Evolutionary conservation across 2,329 filamentous ascomycete species (phyloP).

Genomic region (Fusarium subtropicale): DNA sequence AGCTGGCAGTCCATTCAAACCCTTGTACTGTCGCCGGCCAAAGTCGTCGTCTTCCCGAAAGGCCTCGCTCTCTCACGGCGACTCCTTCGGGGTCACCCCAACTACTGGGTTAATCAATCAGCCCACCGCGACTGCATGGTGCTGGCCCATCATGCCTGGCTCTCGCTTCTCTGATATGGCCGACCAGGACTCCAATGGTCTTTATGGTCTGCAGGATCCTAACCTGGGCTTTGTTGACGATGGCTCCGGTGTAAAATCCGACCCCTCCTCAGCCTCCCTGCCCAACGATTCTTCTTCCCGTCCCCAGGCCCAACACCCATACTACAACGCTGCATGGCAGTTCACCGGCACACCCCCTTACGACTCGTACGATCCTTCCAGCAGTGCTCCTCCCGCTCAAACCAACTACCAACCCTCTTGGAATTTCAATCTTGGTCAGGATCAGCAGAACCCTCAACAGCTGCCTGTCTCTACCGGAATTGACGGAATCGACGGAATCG

Average conservation of each 20-base stretch:
- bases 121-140: constrained; percentile 49
- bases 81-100: constrained; percentile 40
- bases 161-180: constrained; percentile 52
- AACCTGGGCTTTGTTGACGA: constrained; percentile 55
- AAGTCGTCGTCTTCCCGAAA: constrained; percentile 39
- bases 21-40: constrained; percentile 33
- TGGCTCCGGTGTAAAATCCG: constrained; percentile 49
- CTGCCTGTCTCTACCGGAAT: constrained; percentile 51
- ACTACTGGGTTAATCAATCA: constrained; percentile 44
- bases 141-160: constrained; percentile 46
- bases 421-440: constrained; percentile 50
- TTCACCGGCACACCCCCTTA: constrained; percentile 63
- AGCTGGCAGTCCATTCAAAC: constrained; percentile 13
- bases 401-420: constrained; percentile 52
- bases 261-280: constrained; percentile 48
- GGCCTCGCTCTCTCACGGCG: constrained; percentile 39
- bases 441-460: constrained; percentile 50
- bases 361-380: constrained; percentile 58
- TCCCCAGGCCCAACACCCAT: constrained; percentile 50
- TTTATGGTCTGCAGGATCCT: constrained; percentile 60
- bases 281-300: constrained; percentile 51
- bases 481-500: constrained; percentile 49
- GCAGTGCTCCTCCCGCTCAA: constrained; percentile 51
- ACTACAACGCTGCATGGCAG: constrained; percentile 59
- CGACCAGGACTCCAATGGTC: constrained; percentile 55